A percentile compares a stretch with the other conserved stretches of the same genome.
Conservation (phyloP, 805 yeast species). For the Lipomyces spencermartinsiae region DNA sequence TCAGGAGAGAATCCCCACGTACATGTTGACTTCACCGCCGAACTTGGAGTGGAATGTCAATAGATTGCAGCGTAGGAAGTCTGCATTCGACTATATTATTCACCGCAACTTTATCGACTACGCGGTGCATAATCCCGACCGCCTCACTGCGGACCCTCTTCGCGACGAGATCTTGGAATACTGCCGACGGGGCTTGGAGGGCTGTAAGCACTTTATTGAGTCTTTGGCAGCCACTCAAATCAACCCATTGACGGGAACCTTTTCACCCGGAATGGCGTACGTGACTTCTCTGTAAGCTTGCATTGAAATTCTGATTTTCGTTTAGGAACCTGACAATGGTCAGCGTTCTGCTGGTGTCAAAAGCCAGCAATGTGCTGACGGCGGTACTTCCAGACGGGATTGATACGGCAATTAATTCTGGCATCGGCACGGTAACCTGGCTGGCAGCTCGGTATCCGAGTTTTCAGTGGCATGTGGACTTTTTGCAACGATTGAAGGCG, state of each 20-base stretch:
- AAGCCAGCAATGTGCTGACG: neutral
- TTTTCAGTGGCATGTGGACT: neutral
- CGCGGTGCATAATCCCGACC: too few species aligned
- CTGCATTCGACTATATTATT: conserved; percentile 2
- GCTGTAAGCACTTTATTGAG: conserved; percentile 5
- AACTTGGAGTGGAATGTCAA: conserved; percentile 14
- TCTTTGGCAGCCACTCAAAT: neutral
- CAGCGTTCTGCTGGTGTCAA: neutral
- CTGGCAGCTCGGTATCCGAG: neutral
- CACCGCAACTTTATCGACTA: conserved; percentile 11
- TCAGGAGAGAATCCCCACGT: conserved; percentile 7
- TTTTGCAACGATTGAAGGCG: neutral
- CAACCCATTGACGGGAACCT: neutral
- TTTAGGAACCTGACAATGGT: too few species aligned
- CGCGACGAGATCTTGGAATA: conserved; percentile 6
- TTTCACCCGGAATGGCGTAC: neutral
- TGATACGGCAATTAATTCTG: neutral
- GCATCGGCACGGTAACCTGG: neutral
- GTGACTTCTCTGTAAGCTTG: neutral
- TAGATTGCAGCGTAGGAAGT: neutral
- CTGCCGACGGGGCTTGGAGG: conserved; percentile 9
- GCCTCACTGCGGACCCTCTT: neutral
- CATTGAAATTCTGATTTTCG: neutral
- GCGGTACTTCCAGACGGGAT: neutral
- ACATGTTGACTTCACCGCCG: neutral